phyloP scores from a whole-genome alignment of 768 basidiomycete genomes.

The Russula griseocarnosa region DNA sequence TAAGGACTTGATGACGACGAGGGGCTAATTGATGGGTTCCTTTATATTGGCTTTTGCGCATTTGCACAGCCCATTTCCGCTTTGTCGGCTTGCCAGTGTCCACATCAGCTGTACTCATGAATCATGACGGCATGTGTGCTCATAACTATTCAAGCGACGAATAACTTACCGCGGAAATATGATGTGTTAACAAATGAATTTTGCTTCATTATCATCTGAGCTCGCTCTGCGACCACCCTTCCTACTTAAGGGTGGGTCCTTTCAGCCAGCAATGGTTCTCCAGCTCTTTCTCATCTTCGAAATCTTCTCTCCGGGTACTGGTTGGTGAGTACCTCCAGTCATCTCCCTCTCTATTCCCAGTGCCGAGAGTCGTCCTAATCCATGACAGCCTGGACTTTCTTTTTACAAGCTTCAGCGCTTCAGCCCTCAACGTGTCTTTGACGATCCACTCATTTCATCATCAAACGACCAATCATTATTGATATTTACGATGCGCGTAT shows the following conservation, averaged over 20 bases:
- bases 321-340: slow-evolving; percentile 7
- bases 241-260: neutral
- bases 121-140: too few relatives aligned
- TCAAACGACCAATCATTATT: neutral
- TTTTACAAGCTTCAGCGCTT: neutral
- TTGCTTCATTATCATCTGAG: neutral
- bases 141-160: neutral
- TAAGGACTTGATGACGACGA: too few relatives aligned
- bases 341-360: neutral
- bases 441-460: neutral
- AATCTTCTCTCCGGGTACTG: neutral
- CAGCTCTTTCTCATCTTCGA: slow-evolving; percentile 4
- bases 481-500: slow-evolving; percentile 3
- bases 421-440: neutral
- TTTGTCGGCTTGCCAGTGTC: too few relatives aligned
- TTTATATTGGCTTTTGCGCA: too few relatives aligned
- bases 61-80: too few relatives aligned
- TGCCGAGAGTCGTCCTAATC: neutral
- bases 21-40: too few relatives aligned
- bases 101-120: too few relatives aligned
- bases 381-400: neutral
- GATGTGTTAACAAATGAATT: too few relatives aligned
- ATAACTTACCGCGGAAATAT: too few relatives aligned
- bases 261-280: neutral
- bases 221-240: neutral